Evolutionary conservation across 139 green algal genomes (phyloP).

Genomic region (Asterochloris sp.): DNA sequence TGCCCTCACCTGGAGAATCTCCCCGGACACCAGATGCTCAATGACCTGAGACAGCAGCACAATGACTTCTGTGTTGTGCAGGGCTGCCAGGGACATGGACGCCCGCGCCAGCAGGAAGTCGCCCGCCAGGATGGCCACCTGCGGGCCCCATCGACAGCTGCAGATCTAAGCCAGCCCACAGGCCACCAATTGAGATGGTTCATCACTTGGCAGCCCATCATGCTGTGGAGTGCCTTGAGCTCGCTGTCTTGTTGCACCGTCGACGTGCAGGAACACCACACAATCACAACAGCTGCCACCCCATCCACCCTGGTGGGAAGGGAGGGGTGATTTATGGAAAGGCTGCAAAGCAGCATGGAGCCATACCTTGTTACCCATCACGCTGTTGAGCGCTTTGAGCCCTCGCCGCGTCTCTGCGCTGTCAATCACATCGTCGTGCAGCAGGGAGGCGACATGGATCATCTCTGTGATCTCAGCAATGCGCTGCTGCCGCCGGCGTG

Average conservation of each 20-base stretch:
- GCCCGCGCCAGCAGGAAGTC: conserved; percentile 97
- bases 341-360: background rate
- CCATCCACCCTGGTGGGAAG: background rate
- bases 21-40: conserved; percentile 94
- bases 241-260: no score
- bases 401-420: conserved; percentile 80
- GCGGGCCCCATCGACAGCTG: conserved; percentile 30
- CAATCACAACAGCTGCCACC: no score
- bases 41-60: conserved; percentile 87
- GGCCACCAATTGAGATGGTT: no score
- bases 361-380: conserved; percentile 71
- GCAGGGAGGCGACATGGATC: conserved; percentile 91
- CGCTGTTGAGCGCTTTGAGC: conserved; percentile 75
- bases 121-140: conserved; percentile 90
- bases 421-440: conserved; percentile 99
- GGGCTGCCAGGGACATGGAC: conserved; percentile 83
- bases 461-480: conserved; percentile 97
- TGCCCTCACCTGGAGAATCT: conserved; percentile 85
- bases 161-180: no score
- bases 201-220: no score
- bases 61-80: conserved; percentile 84
- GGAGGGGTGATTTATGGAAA: no score
- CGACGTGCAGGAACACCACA: no score
- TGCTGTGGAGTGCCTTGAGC: no score
- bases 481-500: conserved; percentile 83